A percentile compares a stretch with the other conserved stretches of the same genome.
Conservation (phyloP, 176 grass and related monocot species). For the Cenchrus americanus region DNA sequence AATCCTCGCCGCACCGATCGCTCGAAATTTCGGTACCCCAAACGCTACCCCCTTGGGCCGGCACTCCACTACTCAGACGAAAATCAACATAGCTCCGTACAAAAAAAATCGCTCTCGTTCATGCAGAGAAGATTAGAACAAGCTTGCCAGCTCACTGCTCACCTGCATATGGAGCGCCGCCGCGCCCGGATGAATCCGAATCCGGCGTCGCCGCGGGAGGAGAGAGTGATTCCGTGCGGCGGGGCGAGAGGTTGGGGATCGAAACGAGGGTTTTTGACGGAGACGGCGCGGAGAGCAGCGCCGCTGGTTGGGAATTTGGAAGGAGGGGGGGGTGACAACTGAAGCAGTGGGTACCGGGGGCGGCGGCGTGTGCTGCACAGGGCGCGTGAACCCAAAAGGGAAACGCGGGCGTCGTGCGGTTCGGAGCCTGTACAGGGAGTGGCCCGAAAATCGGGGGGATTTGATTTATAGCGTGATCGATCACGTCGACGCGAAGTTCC, state of each 20-base stretch:
- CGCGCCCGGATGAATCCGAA: not conserved
- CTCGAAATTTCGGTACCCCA: not conserved
- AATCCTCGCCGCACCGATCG: not conserved
- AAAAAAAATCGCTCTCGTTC: not conserved
- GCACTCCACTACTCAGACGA: not conserved
- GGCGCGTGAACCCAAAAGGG: not conserved
- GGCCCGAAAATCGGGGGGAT: not conserved
- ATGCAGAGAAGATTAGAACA: not conserved
- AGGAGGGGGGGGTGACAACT: not conserved
- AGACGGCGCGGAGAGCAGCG: not conserved
- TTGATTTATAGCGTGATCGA: constrained; percentile 6
- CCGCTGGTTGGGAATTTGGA: not conserved
- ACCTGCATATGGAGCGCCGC: not conserved
- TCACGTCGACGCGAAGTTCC: not conserved
- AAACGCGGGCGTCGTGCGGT: constrained; percentile 15
- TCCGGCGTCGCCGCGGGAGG: not conserved
- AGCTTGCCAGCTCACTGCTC: not conserved
- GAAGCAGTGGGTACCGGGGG: not conserved
- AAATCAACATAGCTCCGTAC: not conserved
- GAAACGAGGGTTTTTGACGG: not conserved
- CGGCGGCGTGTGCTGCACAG: not conserved
- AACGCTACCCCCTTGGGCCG: not conserved
- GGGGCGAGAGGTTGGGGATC: not conserved
- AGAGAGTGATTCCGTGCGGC: not conserved
- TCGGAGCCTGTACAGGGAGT: not conserved